Percentiles rank a stretch among this genome's conserved stretches.
Evolutionary conservation across 2,329 filamentous ascomycete genomes (phyloP).

Genomic region (Cercospora sojina): DNA sequence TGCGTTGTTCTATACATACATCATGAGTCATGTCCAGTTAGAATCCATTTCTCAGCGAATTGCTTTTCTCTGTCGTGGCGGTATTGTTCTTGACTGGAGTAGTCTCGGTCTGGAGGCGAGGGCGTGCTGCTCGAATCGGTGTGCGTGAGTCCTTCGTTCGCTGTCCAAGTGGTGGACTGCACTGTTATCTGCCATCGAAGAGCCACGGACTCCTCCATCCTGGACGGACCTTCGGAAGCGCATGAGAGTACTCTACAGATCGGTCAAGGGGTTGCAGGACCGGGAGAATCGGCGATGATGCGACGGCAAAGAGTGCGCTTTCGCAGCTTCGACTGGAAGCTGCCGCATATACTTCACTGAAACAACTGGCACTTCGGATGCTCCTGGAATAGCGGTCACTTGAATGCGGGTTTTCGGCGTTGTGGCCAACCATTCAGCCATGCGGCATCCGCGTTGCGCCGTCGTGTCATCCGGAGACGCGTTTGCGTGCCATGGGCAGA

Average conservation of each 20-base stretch:
- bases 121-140: background rate
- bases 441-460: background rate
- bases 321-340: background rate
- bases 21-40: background rate
- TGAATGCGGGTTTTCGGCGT: background rate
- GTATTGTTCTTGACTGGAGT: background rate
- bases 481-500: slow-evolving; percentile 1
- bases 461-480: slow-evolving; percentile 4
- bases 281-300: background rate
- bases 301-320: background rate
- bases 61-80: background rate
- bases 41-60: background rate
- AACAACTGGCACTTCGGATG: background rate
- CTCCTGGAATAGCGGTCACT: background rate
- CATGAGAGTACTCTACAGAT: background rate
- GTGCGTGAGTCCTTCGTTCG: background rate
- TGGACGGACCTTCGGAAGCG: background rate
- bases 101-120: background rate
- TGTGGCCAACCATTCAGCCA: background rate
- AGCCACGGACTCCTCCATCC: background rate
- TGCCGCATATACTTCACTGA: background rate
- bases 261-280: background rate
- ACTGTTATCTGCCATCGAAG: background rate
- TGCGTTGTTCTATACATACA: slow-evolving; percentile 7
- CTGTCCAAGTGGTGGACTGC: background rate